A percentile compares a stretch with the other conserved stretches of the same genome.
Conservation (phyloP, 768 basidiomycete species). For the Scleroderma citrinum region DNA sequence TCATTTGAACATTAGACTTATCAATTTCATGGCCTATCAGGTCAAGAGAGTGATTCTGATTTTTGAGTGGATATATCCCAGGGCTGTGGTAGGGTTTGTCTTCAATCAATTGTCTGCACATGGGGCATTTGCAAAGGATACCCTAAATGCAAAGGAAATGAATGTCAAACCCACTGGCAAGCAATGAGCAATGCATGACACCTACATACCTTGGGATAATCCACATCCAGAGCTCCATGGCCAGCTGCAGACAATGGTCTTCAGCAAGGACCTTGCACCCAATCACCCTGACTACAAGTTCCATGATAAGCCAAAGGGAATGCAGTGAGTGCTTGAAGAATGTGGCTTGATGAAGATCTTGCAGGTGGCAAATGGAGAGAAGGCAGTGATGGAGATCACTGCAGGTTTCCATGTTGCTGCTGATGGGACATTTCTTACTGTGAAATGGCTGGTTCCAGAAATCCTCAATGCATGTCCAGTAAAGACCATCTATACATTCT, state of each 20-base stretch:
- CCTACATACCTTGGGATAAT: slow-evolving; percentile 12
- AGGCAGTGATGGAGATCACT: slow-evolving; percentile 1
- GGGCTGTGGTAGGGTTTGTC: slow-evolving; percentile 12
- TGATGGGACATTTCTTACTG: slow-evolving; percentile 19
- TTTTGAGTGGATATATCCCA: slow-evolving; percentile 16
- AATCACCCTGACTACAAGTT: not conserved
- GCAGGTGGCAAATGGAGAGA: not conserved
- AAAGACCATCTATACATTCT: slow-evolving; percentile 13
- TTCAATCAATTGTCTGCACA: slow-evolving; percentile 25
- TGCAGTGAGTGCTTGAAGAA: not conserved
- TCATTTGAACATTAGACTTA: slow-evolving; percentile 6
- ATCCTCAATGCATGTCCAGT: slow-evolving; percentile 12
- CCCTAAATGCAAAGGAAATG: slow-evolving; percentile 22
- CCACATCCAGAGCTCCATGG: slow-evolving; percentile 7
- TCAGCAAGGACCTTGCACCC: not conserved
- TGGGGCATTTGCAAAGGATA: slow-evolving; percentile 18
- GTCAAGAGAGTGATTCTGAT: too few species aligned
- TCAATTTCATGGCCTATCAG: slow-evolving; percentile 3
- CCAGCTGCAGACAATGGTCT: slow-evolving; percentile 4
- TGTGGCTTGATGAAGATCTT: not conserved
- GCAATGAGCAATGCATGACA: slow-evolving; percentile 10
- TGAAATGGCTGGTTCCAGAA: slow-evolving; percentile 19
- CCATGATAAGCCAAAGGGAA: not conserved
- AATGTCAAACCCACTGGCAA: slow-evolving; percentile 18
- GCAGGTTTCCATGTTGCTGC: slow-evolving; percentile 16